Percentiles rank a stretch among this genome's conserved stretches.
Evolutionary conservation across 306 rosid species (phyloP).

Genomic region (Sicyos edulis): DNA sequence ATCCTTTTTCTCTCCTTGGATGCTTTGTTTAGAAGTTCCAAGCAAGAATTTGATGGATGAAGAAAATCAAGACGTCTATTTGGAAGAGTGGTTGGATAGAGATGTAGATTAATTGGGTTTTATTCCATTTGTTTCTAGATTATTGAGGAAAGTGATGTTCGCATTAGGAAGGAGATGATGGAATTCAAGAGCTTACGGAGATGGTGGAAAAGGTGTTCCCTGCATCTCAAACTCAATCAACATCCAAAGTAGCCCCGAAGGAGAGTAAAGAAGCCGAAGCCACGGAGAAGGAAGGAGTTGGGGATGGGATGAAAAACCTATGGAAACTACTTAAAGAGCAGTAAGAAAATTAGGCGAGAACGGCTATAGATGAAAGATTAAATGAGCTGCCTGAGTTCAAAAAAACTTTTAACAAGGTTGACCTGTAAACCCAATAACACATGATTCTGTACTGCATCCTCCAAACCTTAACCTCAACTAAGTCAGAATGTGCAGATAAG

Average conservation of each 20-base stretch:
- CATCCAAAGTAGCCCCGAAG: background rate
- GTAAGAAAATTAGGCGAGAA: background rate
- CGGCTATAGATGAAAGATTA: background rate
- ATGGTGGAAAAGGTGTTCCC: conserved; percentile 47
- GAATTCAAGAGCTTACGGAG: conserved; percentile 36
- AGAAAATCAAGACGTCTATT: background rate
- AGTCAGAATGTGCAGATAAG: conserved; percentile 4
- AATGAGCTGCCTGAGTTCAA: background rate
- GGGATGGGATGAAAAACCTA: background rate
- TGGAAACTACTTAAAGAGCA: conserved; percentile 4
- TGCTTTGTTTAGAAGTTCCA: background rate
- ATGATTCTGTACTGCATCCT: background rate
- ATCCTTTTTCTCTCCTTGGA: background rate
- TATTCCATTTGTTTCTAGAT: conserved; percentile 32
- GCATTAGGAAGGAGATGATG: conserved; percentile 40
- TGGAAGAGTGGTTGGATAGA: background rate
- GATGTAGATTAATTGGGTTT: conserved; percentile 1
- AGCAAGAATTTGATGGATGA: background rate
- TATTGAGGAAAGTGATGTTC: conserved; percentile 35
- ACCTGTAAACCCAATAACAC: background rate
- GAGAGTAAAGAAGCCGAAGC: conserved; percentile 9
- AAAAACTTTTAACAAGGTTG: background rate
- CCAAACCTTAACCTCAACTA: conserved; percentile 3
- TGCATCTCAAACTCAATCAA: conserved; percentile 7
- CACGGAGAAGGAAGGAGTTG: background rate